Evolutionary conservation across 768 basidiomycete species (phyloP).

Genomic region (Amyloporia xantha): DNA sequence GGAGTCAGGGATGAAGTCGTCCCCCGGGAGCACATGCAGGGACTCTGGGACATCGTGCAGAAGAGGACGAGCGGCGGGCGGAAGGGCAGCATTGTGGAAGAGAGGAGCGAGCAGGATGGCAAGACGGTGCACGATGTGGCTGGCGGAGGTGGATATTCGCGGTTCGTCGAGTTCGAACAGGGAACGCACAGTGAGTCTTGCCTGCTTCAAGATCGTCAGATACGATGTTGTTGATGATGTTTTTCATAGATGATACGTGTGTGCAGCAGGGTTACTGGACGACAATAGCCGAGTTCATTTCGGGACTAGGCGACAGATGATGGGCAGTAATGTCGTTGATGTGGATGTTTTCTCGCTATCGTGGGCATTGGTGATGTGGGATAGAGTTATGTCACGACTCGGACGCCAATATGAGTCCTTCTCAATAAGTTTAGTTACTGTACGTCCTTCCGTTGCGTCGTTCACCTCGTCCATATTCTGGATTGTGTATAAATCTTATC

Average conservation of each 20-base stretch:
- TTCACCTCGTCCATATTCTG: neutral
- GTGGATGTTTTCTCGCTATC: neutral
- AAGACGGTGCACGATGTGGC: slow-evolving; percentile 9
- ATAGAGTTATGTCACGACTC: too few relatives aligned
- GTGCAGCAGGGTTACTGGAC: slow-evolving; percentile 26
- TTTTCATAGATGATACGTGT: slow-evolving; percentile 24
- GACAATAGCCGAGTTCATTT: slow-evolving; percentile 21
- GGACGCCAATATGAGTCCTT: too few relatives aligned
- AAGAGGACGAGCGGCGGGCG: slow-evolving; percentile 12
- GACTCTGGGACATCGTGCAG: slow-evolving; percentile 56
- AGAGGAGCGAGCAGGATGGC: slow-evolving; percentile 7
- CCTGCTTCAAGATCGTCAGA: neutral
- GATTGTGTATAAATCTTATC: too few relatives aligned
- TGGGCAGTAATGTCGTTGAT: neutral
- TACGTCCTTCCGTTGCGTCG: neutral
- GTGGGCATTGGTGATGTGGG: neutral
- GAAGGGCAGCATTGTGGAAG: slow-evolving; percentile 7
- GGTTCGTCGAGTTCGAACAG: slow-evolving; percentile 20
- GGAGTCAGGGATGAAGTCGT: slow-evolving; percentile 70
- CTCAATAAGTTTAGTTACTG: neutral
- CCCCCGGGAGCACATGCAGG: slow-evolving; percentile 69
- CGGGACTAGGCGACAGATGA: neutral
- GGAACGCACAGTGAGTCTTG: slow-evolving; percentile 25
- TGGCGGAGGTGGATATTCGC: slow-evolving; percentile 5
- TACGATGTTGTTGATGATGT: neutral